Percentiles rank a stretch among this genome's conserved stretches.
Conservation (phyloP, 1,284 basidiomycete genomes). For the Rhodotorula sp. region DNA sequence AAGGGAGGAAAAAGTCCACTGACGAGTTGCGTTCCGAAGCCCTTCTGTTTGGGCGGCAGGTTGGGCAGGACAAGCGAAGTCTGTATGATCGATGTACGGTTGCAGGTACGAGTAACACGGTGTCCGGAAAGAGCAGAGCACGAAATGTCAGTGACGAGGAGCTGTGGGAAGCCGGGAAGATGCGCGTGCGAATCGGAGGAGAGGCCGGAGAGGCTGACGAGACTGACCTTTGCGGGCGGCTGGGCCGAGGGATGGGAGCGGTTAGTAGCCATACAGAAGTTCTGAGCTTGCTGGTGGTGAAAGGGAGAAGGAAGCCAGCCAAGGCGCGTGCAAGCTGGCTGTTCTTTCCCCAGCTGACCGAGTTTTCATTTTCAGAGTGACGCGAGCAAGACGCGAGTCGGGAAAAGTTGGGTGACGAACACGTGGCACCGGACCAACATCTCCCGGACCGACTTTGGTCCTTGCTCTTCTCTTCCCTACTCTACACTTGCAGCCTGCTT, state of each 20-base stretch:
- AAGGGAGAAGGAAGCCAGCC: background rate
- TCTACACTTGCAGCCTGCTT: no score
- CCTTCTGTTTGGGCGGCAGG: slow-evolving; percentile 45
- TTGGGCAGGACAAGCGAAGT: slow-evolving; percentile 21
- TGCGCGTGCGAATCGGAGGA: background rate
- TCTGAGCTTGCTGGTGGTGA: background rate
- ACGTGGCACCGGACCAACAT: no score
- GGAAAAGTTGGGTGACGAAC: no score
- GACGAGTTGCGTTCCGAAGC: slow-evolving; percentile 30
- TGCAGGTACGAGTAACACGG: background rate
- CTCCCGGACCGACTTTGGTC: no score
- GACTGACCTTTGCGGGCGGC: slow-evolving; percentile 2
- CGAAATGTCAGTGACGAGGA: background rate
- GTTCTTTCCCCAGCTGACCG: slow-evolving; percentile 1
- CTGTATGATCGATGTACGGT: background rate
- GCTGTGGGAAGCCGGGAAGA: background rate
- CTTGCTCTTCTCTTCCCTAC: no score
- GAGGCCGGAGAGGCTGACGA: no score
- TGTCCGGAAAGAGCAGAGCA: background rate
- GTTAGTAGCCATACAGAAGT: background rate
- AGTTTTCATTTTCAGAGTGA: background rate
- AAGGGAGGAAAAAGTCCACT: background rate
- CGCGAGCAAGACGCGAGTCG: no score
- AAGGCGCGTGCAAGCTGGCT: no score
- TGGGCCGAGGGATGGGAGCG: slow-evolving; percentile 2